These are phyloP conservation scores for Rubroshorea leprosula DNA, from an alignment of 345 rosid species.

Conservation along the genomic window DNA sequence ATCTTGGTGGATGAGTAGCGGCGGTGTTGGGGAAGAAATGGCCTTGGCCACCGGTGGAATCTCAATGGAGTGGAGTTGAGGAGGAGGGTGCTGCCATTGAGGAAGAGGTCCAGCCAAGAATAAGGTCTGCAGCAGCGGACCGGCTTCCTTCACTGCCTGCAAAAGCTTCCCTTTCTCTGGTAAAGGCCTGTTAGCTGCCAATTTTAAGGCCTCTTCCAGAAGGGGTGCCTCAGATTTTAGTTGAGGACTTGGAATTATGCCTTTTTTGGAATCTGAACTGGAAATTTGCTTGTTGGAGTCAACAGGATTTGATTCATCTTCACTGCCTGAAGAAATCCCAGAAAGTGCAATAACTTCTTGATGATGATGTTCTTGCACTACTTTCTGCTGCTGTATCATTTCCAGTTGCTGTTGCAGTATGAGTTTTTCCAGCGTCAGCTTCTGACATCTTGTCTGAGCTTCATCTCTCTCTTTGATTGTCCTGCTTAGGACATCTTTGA, in stretches of 20 bases:
- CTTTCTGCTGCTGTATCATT: slow-evolving; percentile 12
- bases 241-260: slow-evolving; percentile 9
- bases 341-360: slow-evolving; percentile 18
- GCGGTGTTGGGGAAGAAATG: slow-evolving; percentile 37
- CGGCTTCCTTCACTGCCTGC: too few species aligned
- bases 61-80: background rate
- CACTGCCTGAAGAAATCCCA: slow-evolving; percentile 25
- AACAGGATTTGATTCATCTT: slow-evolving; percentile 29
- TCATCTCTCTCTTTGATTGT: slow-evolving; percentile 41
- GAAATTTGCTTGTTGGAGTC: slow-evolving; percentile 14
- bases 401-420: slow-evolving; percentile 24
- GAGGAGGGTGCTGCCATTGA: too few species aligned
- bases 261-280: slow-evolving; percentile 15
- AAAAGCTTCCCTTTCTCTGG: slow-evolving; percentile 19
- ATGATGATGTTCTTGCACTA: slow-evolving; percentile 8
- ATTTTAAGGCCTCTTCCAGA: slow-evolving; percentile 20
- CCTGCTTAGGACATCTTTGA: slow-evolving; percentile 35
- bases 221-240: background rate
- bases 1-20: slow-evolving; percentile 18
- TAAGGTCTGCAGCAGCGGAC: too few species aligned
- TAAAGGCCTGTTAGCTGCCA: slow-evolving; percentile 36
- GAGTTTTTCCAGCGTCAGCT: slow-evolving; percentile 31
- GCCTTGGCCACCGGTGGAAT: slow-evolving; percentile 42
- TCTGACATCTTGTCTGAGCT: slow-evolving; percentile 29
- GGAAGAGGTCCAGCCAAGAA: too few species aligned